Percentiles rank a stretch among this genome's conserved stretches.
phyloP scores from a whole-genome alignment of 352 stramenopile genomes.

The Phytopythium cucurbitacearum region DNA sequence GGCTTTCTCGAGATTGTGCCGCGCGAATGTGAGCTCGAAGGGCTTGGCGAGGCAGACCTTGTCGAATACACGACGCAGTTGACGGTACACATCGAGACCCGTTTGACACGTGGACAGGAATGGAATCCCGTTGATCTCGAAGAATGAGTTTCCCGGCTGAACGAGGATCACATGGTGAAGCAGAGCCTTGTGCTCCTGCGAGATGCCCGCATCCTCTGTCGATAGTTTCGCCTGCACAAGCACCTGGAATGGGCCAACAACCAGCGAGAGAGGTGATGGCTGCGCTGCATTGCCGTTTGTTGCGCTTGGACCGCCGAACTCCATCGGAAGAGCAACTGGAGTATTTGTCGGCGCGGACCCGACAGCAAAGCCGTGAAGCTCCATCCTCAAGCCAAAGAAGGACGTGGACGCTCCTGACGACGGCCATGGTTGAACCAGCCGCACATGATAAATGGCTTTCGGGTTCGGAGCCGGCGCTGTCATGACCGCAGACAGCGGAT shows the following conservation, averaged over 20 bases:
- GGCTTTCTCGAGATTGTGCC: slow-evolving; percentile 49
- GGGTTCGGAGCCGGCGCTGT: slow-evolving; percentile 6
- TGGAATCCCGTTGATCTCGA: slow-evolving; percentile 43
- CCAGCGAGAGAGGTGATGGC: slow-evolving; percentile 1
- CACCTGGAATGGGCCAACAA: slow-evolving; percentile 27
- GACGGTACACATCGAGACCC: slow-evolving; percentile 23
- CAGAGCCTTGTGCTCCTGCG: slow-evolving; percentile 15
- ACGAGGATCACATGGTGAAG: slow-evolving; percentile 34
- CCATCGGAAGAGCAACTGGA: too few species aligned
- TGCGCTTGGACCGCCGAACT: too few species aligned
- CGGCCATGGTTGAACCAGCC: slow-evolving; percentile 28
- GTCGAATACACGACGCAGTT: slow-evolving; percentile 22
- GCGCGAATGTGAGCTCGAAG: slow-evolving; percentile 44
- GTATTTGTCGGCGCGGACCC: too few species aligned
- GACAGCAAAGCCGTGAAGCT: slow-evolving; percentile 20
- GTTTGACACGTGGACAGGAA: slow-evolving; percentile 23
- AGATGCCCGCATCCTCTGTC: slow-evolving; percentile 1
- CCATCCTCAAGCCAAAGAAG: slow-evolving; percentile 43
- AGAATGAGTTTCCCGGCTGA: slow-evolving; percentile 34
- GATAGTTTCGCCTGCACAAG: slow-evolving; percentile 24
- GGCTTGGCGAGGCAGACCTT: slow-evolving; percentile 32
- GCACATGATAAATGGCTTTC: slow-evolving; percentile 33
- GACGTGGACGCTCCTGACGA: slow-evolving; percentile 9
- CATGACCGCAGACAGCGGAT: slow-evolving; percentile 5
- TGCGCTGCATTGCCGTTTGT: too few species aligned